Evolutionary conservation across 139 green algal genomes (phyloP), one percentile per base, ranked within the genome.

Genomic region (Haematococcus lacustris): DNA sequence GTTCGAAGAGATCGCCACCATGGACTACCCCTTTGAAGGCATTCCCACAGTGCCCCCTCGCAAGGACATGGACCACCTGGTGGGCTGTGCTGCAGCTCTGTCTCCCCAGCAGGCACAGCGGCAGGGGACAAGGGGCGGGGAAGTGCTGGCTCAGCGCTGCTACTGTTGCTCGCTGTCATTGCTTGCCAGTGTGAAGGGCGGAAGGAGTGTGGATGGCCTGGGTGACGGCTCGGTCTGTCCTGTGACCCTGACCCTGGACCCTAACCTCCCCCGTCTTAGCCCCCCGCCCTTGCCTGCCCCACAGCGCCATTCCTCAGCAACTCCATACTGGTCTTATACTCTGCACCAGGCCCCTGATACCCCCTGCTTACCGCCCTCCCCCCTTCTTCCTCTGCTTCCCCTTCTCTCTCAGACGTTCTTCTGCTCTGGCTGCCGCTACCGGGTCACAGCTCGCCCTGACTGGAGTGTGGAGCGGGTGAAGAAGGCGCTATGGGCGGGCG

Each of bases 1-100:
- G 30, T 98, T 97, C 77, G 92, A 98, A 47, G 93, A 98, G 80
- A 91, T 97, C 37, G 84, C 91, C 21, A 97, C 90, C 28, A 96
- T 96, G 89, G 92, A 97, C 25, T 85, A 90, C 41, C 82, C 83
- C 5, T 97, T 96, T 41, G 91, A 97, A 71, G 93, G 91, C 70
- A 96, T 98, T 61, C 90, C 92, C 33, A 97, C 92, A 5, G 89
- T 98, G 5, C 92, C 91, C 7, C 90, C 89, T 0, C 83, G 89
- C 30, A 98, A 93, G 75, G 88, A 98, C 76, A 88, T 89, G 69
- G 76, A 84, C 34, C 90, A 96, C 82, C 83, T 97, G 78, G 87
- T 89, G 71, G 9, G 43, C 43, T 53, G 43, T 17, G 43, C 17
- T 53, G 43, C 43, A n/a, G n/a, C n/a, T n/a, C n/a, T n/a, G n/a